Conservation (phyloP, 805 yeast genomes). For the Kazachstania kunashirensis region DNA sequence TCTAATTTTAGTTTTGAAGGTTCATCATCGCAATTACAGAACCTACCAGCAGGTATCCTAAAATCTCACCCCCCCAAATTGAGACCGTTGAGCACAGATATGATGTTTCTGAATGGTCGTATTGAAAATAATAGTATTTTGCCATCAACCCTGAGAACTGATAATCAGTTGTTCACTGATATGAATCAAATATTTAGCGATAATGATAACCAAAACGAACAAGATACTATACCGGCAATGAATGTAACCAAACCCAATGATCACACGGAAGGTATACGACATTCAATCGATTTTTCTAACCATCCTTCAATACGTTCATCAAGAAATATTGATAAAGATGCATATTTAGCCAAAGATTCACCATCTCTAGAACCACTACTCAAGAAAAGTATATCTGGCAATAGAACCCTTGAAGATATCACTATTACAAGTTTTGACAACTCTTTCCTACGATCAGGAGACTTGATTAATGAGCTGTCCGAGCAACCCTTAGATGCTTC, state of each 20-base stretch:
- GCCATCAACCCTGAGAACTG: constrained; percentile 25
- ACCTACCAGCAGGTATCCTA: constrained; percentile 28
- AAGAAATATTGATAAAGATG: constrained; percentile 9
- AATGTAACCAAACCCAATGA: not conserved
- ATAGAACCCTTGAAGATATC: not conserved
- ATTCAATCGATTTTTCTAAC: constrained; percentile 4
- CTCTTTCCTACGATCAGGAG: constrained; percentile 23
- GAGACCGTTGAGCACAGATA: constrained; percentile 7
- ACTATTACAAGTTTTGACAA: constrained; percentile 11
- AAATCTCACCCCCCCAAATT: constrained; percentile 26
- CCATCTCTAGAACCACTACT: constrained; percentile 22
- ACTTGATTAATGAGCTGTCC: constrained; percentile 17
- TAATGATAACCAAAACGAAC: too few species aligned
- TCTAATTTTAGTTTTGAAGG: constrained; percentile 12
- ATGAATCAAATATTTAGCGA: constrained; percentile 18
- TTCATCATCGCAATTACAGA: constrained; percentile 8
- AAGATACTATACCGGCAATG: not conserved
- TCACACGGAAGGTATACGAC: not conserved
- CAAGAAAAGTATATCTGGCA: not conserved
- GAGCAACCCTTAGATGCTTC: constrained; percentile 23
- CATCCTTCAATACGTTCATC: constrained; percentile 18
- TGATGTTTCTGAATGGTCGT: not conserved
- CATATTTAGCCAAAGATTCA: constrained; percentile 3
- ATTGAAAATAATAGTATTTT: constrained; percentile 1
- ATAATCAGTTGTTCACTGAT: constrained; percentile 19